phyloP scores from a whole-genome alignment of 805 yeast genomes.

The Yarrowia keelungensis region DNA sequence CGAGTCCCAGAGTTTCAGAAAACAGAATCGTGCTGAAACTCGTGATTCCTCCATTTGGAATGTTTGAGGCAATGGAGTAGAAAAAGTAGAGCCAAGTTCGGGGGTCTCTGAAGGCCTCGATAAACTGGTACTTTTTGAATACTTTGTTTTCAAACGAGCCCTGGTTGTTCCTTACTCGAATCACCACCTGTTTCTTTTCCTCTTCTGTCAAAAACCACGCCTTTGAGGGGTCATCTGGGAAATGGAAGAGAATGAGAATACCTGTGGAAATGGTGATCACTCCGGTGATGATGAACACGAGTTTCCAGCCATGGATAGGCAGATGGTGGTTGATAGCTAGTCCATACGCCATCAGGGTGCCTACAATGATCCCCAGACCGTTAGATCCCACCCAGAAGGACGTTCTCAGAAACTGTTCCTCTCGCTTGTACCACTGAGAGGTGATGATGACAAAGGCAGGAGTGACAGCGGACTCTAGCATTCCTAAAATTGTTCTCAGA shows the following conservation, averaged over 20 bases:
- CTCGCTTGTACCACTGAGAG: neutral
- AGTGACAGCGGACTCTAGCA: neutral
- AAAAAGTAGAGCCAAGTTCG: neutral
- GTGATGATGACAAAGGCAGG: neutral
- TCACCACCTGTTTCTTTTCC: neutral
- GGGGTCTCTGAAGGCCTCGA: constrained; percentile 3
- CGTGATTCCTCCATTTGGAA: neutral
- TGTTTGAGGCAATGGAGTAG: neutral
- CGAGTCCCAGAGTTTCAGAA: neutral
- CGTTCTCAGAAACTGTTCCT: constrained; percentile 1
- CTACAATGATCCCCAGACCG: neutral
- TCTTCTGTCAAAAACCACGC: neutral
- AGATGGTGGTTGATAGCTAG: constrained; percentile 1
- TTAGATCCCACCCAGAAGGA: neutral
- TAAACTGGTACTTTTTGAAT: neutral
- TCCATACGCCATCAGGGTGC: neutral
- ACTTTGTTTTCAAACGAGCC: neutral
- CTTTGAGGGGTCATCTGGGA: neutral
- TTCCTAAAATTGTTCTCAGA: neutral
- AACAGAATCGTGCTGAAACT: neutral
- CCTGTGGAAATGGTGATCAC: neutral
- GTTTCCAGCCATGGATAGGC: neutral
- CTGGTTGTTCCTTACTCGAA: neutral
- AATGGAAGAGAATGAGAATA: neutral
- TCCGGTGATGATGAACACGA: constrained; percentile 1